A percentile compares a stretch with the other conserved stretches of the same genome.
Evolutionary conservation across 75 land plant species (phyloP).

Genomic region (Ceratopteris richardii): DNA sequence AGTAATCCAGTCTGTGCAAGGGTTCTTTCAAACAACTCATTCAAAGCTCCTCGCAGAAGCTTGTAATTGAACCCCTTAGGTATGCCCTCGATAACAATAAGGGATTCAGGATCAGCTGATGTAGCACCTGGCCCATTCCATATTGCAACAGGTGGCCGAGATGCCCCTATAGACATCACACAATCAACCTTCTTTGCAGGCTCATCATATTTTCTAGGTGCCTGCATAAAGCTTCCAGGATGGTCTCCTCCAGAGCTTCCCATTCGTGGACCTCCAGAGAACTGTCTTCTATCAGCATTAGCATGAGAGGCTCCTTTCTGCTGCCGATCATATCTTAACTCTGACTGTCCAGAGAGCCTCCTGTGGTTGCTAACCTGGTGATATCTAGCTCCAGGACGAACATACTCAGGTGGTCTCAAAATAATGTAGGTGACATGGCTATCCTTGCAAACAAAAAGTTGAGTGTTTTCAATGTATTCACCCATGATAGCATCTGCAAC

Average conservation of each 20-base stretch:
- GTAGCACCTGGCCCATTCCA: background rate
- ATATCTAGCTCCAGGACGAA: constrained; percentile 6
- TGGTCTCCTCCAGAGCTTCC: background rate
- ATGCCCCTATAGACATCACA: constrained; percentile 1
- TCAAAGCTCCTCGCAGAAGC: constrained; percentile 9
- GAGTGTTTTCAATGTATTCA: constrained; percentile 10
- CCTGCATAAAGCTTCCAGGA: background rate
- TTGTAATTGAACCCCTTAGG: background rate
- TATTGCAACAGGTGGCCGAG: background rate
- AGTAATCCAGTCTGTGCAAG: constrained; percentile 5
- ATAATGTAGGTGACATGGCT: constrained; percentile 1
- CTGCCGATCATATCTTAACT: background rate
- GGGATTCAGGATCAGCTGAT: constrained; percentile 4
- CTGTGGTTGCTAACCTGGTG: background rate
- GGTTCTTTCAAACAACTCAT: constrained; percentile 11
- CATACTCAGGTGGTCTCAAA: constrained; percentile 9
- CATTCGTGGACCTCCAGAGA: background rate
- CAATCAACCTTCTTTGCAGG: constrained; percentile 2
- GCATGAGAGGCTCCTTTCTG: background rate
- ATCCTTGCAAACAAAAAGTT: background rate
- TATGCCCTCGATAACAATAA: constrained; percentile 9
- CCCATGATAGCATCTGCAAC: constrained; percentile 10
- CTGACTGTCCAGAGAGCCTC: background rate
- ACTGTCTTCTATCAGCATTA: background rate
- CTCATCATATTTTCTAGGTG: background rate